Evolutionary conservation across 2,329 filamentous ascomycete genomes (phyloP).

Genomic region (Fusarium tanahbumbuense): DNA sequence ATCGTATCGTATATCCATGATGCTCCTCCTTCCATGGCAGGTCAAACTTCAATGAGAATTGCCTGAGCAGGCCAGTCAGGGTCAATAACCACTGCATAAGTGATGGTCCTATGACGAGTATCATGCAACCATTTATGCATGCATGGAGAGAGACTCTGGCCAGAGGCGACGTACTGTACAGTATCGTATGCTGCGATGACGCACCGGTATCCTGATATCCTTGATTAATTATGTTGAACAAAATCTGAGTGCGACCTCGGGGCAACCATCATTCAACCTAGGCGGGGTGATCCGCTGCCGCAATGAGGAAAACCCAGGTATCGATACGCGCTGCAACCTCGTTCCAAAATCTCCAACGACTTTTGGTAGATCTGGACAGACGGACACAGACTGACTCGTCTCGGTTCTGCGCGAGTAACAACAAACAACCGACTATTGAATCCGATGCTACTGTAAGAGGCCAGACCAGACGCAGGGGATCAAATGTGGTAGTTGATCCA

Average conservation of each 20-base stretch:
- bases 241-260: slow-evolving; percentile 29
- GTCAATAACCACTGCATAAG: slow-evolving; percentile 1
- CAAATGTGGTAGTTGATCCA: slow-evolving; percentile 43
- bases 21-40: slow-evolving; percentile 7
- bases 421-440: slow-evolving; percentile 2
- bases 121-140: slow-evolving; percentile 21
- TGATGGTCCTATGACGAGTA: slow-evolving; percentile 10
- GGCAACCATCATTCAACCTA: slow-evolving; percentile 31
- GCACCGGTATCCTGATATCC: slow-evolving; percentile 13
- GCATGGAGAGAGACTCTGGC: slow-evolving; percentile 1
- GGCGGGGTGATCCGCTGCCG: slow-evolving; percentile 22
- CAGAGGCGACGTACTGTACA: slow-evolving; percentile 1
- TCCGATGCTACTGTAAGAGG: slow-evolving; percentile 8
- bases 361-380: background rate
- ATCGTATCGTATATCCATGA: slow-evolving; percentile 10
- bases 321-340: slow-evolving; percentile 9
- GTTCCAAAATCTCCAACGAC: slow-evolving; percentile 1
- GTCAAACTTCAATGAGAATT: background rate
- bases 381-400: background rate
- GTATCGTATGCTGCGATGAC: slow-evolving; percentile 16
- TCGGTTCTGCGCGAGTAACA: slow-evolving; percentile 10
- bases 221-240: slow-evolving; percentile 16
- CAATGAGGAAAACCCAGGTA: slow-evolving; percentile 5
- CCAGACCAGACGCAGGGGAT: slow-evolving; percentile 36
- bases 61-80: background rate